Conservation (phyloP, 208 protist genomes). For the Trichomonas tenax region DNA sequence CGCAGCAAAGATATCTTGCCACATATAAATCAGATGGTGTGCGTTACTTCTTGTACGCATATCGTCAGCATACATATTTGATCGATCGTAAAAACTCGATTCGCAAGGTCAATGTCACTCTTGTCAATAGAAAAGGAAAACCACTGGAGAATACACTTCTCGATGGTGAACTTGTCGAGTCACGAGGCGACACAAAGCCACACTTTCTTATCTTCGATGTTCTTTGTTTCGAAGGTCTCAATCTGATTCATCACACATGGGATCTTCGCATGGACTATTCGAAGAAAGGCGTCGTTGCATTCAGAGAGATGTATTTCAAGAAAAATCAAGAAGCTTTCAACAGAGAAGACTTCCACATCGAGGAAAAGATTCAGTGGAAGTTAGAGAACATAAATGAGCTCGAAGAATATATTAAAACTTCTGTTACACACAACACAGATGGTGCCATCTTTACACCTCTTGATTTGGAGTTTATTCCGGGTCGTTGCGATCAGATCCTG, state of each 20-base stretch:
- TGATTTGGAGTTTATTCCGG: not conserved
- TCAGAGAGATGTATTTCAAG: not conserved
- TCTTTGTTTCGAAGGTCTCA: not conserved
- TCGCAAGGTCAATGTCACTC: not conserved
- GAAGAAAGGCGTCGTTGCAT: not conserved
- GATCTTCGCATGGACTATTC: not conserved
- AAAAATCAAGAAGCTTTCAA: not conserved
- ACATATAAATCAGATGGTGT: constrained; percentile 18
- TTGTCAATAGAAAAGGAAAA: not conserved
- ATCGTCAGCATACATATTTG: not conserved
- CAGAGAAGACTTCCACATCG: not conserved
- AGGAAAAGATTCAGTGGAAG: not conserved
- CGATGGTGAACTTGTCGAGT: not conserved
- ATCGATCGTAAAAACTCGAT: not conserved
- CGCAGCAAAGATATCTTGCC: not conserved
- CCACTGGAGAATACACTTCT: not conserved
- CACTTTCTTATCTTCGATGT: not conserved
- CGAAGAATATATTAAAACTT: not conserved
- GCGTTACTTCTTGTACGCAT: not conserved
- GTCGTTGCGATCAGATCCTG: not conserved
- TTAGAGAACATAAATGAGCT: not conserved
- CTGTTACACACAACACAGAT: not conserved
- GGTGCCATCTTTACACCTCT: not conserved
- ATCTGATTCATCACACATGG: not conserved
- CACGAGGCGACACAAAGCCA: not conserved